Conservation (phyloP, 805 yeast genomes). For the Yamadazyma olivae region DNA sequence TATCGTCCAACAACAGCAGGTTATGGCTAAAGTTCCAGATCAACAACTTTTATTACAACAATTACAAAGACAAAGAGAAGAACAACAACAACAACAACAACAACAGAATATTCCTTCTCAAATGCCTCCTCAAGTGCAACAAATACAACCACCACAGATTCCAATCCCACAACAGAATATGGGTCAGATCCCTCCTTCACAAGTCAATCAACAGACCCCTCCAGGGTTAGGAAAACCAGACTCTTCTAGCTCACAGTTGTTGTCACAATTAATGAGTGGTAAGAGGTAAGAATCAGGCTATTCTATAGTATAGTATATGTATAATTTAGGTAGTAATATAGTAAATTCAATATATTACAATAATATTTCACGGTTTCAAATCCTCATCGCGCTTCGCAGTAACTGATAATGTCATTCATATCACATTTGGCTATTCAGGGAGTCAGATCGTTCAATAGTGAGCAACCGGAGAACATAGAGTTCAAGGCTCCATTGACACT, state of each 20-base stretch:
- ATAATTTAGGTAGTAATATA: not conserved
- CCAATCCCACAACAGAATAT: constrained; percentile 6
- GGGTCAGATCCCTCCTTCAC: constrained; percentile 20
- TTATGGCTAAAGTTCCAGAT: constrained; percentile 29
- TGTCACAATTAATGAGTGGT: constrained; percentile 83
- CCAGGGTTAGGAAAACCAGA: constrained; percentile 14
- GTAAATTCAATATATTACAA: not conserved
- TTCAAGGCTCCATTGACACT: constrained; percentile 89
- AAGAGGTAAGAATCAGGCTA: constrained; percentile 38
- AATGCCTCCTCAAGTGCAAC: constrained; percentile 22
- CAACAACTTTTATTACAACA: constrained; percentile 32
- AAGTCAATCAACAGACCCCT: constrained; percentile 13
- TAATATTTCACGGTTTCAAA: too few relatives aligned
- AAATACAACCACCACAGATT: constrained; percentile 3
- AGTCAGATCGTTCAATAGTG: constrained; percentile 86
- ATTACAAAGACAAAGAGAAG: constrained; percentile 35
- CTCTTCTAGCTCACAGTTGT: constrained; percentile 71
- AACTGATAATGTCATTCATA: constrained; percentile 33
- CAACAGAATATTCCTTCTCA: too few relatives aligned
- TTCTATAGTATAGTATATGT: not conserved
- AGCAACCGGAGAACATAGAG: constrained; percentile 78
- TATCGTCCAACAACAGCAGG: constrained; percentile 30
- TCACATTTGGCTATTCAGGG: constrained; percentile 65
- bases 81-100: constrained; percentile 24
- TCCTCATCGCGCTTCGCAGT: not conserved